Conservation (phyloP, 2,329 filamentous ascomycete genomes). For the Exophiala viscosa region DNA sequence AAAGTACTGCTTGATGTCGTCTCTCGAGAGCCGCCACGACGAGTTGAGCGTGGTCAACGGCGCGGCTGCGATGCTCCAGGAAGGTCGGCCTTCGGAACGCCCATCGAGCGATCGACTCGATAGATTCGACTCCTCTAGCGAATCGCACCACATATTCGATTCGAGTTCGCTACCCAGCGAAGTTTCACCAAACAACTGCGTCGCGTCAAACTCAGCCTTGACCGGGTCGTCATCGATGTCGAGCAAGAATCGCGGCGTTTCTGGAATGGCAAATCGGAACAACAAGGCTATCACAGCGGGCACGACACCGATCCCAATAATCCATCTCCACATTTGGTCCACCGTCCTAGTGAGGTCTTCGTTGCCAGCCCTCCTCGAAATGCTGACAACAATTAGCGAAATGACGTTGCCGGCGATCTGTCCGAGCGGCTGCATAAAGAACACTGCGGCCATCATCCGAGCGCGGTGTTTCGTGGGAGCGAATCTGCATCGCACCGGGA, state of each 20-base stretch:
- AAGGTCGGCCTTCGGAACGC: slow-evolving; percentile 9
- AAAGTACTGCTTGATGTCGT: slow-evolving; percentile 41
- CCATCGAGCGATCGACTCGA: slow-evolving; percentile 27
- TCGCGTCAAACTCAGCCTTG: slow-evolving; percentile 58
- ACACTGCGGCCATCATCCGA: slow-evolving; percentile 65
- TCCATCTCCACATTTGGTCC: slow-evolving; percentile 64
- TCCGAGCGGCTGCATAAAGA: slow-evolving; percentile 66
- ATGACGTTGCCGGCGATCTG: slow-evolving; percentile 63
- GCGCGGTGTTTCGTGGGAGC: slow-evolving; percentile 58
- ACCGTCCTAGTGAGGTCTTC: slow-evolving; percentile 40
- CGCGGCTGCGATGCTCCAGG: slow-evolving; percentile 15
- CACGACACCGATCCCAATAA: slow-evolving; percentile 62
- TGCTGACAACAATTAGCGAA: slow-evolving; percentile 46
- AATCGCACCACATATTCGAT: slow-evolving; percentile 23
- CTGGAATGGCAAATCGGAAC: slow-evolving; percentile 64
- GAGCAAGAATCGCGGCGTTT: slow-evolving; percentile 62
- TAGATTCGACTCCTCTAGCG: slow-evolving; percentile 27
- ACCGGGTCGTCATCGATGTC: slow-evolving; percentile 62
- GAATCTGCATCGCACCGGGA: slow-evolving; percentile 35
- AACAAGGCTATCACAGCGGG: slow-evolving; percentile 62
- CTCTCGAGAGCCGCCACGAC: slow-evolving; percentile 37
- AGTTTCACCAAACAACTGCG: slow-evolving; percentile 52
- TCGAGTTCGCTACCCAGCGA: slow-evolving; percentile 26
- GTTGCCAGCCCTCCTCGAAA: slow-evolving; percentile 28
- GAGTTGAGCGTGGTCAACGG: slow-evolving; percentile 41